Percentiles rank a stretch among this genome's conserved stretches.
phyloP scores from a whole-genome alignment of 768 basidiomycete species.

The Tylopilus intermedius region DNA sequence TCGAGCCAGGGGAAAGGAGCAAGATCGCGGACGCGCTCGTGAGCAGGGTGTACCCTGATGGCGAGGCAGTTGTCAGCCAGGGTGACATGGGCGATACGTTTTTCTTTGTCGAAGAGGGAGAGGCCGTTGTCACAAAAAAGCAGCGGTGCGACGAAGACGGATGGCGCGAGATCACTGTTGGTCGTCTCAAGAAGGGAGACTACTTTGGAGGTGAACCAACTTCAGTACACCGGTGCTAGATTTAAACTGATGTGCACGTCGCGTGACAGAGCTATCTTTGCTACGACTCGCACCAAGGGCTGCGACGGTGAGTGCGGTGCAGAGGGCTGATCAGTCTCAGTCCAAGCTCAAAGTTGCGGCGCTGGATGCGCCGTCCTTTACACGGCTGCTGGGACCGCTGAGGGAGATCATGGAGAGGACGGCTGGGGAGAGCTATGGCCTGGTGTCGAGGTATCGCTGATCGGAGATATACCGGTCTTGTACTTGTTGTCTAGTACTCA shows the following conservation, averaged over 20 bases:
- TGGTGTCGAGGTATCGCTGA: conserved; percentile 32
- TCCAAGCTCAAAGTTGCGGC: conserved; percentile 89
- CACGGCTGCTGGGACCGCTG: conserved; percentile 85
- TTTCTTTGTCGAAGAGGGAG: conserved; percentile 95
- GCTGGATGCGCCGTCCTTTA: conserved; percentile 89
- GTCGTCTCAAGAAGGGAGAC: conserved; percentile 80
- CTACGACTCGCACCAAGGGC: conserved; percentile 86
- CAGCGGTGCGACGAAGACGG: conserved; percentile 56
- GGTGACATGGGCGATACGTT: conserved; percentile 97
- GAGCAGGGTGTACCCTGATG: conserved; percentile 75
- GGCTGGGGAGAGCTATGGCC: conserved; percentile 70
- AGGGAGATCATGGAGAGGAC: conserved; percentile 90
- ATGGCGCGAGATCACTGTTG: conserved; percentile 63
- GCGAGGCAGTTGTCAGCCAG: conserved; percentile 82
- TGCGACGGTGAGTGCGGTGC: conserved; percentile 87
- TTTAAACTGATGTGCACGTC: conserved; percentile 3
- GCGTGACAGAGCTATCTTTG: conserved; percentile 74
- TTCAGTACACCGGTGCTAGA: background rate
- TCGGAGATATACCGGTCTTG: background rate
- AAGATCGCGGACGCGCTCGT: conserved; percentile 96
- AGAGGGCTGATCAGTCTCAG: conserved; percentile 37
- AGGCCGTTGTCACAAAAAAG: conserved; percentile 80
- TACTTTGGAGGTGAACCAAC: conserved; percentile 87
- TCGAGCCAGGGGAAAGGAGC: conserved; percentile 85
- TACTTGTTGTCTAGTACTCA: background rate